These are phyloP conservation scores for Hordeum marinum DNA, from an alignment of 176 grass and related monocot genomes.

Conservation along the genomic window DNA sequence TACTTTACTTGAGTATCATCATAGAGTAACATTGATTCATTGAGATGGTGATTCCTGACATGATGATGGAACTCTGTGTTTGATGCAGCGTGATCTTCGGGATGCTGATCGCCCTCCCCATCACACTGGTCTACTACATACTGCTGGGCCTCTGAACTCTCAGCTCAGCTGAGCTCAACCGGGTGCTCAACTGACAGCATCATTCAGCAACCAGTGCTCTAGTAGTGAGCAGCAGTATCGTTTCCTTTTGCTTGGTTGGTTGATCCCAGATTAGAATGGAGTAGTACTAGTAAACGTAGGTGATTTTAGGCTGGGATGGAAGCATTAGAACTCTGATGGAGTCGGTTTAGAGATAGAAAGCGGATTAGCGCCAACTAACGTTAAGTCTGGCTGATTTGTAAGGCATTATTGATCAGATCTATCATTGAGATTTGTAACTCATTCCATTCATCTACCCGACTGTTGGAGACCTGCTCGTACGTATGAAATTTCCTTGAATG, in stretches of 20 bases:
- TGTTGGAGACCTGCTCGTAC: neutral
- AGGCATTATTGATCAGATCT: neutral
- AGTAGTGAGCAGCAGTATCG: neutral
- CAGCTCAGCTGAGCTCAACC: neutral
- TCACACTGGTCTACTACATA: constrained; percentile 87
- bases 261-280: neutral
- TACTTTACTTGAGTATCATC: neutral
- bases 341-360: neutral
- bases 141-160: constrained; percentile 62
- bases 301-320: neutral
- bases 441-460: neutral
- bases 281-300: neutral
- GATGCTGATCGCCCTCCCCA: constrained; percentile 82
- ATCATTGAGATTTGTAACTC: neutral
- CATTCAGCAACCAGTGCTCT: neutral
- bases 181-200: neutral
- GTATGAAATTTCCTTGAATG: neutral
- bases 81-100: constrained; percentile 74
- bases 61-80: neutral
- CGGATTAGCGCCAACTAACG: neutral
- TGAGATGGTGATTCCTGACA: neutral
- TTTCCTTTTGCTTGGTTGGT: constrained; percentile 7
- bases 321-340: constrained; percentile 5
- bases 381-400: neutral
- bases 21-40: neutral